Evolutionary conservation across 2,329 filamentous ascomycete species (phyloP).

Genomic region (Diaporthe eres): DNA sequence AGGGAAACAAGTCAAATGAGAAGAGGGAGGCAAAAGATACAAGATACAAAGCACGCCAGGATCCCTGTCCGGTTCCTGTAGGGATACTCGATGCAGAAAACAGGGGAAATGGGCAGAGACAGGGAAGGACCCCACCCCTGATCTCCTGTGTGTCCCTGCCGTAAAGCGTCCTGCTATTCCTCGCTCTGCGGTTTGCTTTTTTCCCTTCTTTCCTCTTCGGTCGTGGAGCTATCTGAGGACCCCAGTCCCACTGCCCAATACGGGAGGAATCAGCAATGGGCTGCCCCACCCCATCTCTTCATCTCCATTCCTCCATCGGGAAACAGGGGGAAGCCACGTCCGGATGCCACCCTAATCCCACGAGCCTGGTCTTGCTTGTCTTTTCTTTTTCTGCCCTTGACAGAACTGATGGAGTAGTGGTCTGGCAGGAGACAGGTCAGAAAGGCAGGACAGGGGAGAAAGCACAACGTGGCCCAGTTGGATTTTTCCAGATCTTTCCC

Average conservation of each 20-base stretch:
- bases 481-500: not conserved
- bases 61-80: not conserved
- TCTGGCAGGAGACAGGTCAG: not conserved
- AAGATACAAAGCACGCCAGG: not conserved
- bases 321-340: slow-evolving; percentile 4
- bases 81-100: slow-evolving; percentile 2
- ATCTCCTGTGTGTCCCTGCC: not conserved
- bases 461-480: slow-evolving; percentile 28
- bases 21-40: not conserved
- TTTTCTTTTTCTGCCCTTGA: not conserved
- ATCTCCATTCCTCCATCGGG: slow-evolving; percentile 1
- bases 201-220: not conserved
- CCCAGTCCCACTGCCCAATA: not conserved
- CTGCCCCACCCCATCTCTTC: not conserved
- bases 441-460: not conserved
- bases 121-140: slow-evolving; percentile 3
- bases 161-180: not conserved
- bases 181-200: not conserved
- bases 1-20: slow-evolving; percentile 2
- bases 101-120: slow-evolving; percentile 15
- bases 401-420: not conserved
- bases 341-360: not conserved
- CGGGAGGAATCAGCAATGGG: not conserved
- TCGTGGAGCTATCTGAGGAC: not conserved
- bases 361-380: not conserved